Base-by-base conservation (phyloP, 106 monocot genomes). In the Cymbidium sinense region DNA sequence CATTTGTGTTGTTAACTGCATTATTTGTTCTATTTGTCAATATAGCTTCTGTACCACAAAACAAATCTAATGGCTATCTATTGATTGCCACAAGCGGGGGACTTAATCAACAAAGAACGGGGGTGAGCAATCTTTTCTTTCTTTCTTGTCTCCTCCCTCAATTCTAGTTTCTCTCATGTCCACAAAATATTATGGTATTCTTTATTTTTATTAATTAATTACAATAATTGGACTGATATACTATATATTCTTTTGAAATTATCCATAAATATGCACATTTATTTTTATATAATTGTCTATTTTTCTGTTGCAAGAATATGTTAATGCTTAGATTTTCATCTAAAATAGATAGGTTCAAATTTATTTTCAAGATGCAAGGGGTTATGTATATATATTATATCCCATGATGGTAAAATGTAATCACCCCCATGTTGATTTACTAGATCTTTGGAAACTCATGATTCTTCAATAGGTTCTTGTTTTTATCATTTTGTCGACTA, bases 81-180 rank as follows among this genome's bases (percentile, higher is more conserved):
- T 78, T 96, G 36, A 96, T 96, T 73, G 96, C 89, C 77, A 71
- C 93, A 75, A 96, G 96, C 79, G 96, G 96, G 79, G 96, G 96
- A 76, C 73, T 96, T 71, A 96, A 96, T 72, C 96, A 96, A 83
- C 93, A 96, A 84, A 84, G 96, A 81, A 93, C 80, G 41, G 96
- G 96, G 79, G 96, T 96, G 80, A 86, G 81, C 33, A 44, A 37
- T 67, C 29, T 76, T 13, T 77, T 41, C 6, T 41, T 29, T 5
- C 50, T 67, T 31, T 13, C 25, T 25, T 43, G 13, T 39, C 30
- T 75, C 31, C 41, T 19, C 25, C 15, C 11, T 29, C 9, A 4
- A 18, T 51, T 47, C 71, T 15, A 1, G 12, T 4, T 74, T 2
- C 37, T 23, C 8, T 72, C 39, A 34, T 12, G 9, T 13, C 7